Evolutionary conservation across 1,139 yeast genomes (phyloP).

Genomic region (Saccharomycopsis hybrid): DNA sequence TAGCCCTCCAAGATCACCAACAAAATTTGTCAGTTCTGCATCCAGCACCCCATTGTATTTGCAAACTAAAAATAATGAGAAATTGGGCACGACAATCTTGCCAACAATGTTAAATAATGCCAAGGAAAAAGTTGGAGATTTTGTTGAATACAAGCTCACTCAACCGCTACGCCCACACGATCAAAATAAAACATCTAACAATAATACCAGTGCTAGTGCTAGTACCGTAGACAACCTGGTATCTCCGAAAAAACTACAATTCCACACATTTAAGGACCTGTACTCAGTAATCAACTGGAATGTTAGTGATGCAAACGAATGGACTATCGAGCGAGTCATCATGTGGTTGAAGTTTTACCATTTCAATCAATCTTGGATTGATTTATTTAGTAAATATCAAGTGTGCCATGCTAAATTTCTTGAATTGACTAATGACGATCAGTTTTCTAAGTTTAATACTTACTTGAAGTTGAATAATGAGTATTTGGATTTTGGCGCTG

Average conservation of each 20-base stretch:
- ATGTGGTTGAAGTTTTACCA: slow-evolving; percentile 62
- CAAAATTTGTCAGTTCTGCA: slow-evolving; percentile 7
- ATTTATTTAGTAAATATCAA: slow-evolving; percentile 51
- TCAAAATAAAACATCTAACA: too few relatives aligned
- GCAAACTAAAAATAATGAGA: neutral
- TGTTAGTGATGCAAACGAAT: slow-evolving; percentile 41
- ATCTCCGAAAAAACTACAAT: slow-evolving; percentile 8
- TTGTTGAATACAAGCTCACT: too few relatives aligned
- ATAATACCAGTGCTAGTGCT: too few relatives aligned
- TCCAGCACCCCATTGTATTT: slow-evolving; percentile 4
- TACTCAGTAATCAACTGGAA: slow-evolving; percentile 28
- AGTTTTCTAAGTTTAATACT: slow-evolving; percentile 40
- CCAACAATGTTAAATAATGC: too few relatives aligned
- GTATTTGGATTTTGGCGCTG: slow-evolving; percentile 16
- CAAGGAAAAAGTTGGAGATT: too few relatives aligned
- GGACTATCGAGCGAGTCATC: slow-evolving; percentile 67
- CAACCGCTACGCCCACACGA: too few relatives aligned
- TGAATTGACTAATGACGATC: slow-evolving; percentile 62
- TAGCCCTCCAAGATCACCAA: slow-evolving; percentile 18
- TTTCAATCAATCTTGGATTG: slow-evolving; percentile 70
- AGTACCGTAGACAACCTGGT: neutral
- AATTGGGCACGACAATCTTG: too few relatives aligned
- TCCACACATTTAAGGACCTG: slow-evolving; percentile 12
- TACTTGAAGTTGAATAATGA: slow-evolving; percentile 43
- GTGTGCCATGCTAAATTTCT: slow-evolving; percentile 61